phyloP scores from a whole-genome alignment of 768 basidiomycete genomes.

The Rhodocollybia butyracea region DNA sequence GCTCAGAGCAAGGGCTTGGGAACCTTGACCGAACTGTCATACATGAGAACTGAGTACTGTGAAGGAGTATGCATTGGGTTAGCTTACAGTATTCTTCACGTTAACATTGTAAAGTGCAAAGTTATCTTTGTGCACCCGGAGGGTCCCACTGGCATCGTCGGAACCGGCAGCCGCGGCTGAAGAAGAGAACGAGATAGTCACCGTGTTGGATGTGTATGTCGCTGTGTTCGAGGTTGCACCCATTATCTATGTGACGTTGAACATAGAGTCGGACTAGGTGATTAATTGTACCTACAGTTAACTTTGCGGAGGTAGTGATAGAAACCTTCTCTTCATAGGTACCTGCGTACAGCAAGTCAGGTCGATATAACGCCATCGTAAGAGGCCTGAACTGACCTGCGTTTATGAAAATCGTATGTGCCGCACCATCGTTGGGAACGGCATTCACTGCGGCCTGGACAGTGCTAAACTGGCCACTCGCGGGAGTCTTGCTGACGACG shows the following conservation, averaged over 20 bases:
- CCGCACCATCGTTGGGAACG: slow-evolving; percentile 15
- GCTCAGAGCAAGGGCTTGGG: slow-evolving; percentile 25
- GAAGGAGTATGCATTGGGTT: background rate
- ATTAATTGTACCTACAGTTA: slow-evolving; percentile 11
- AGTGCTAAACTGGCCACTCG: slow-evolving; percentile 18
- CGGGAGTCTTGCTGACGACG: slow-evolving; percentile 12
- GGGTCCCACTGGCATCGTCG: slow-evolving; percentile 20
- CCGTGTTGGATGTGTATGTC: background rate
- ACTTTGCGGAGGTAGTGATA: slow-evolving; percentile 13
- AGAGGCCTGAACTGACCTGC: slow-evolving; percentile 13
- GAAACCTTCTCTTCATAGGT: slow-evolving; percentile 20
- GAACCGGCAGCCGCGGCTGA: slow-evolving; percentile 1
- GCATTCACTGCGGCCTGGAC: slow-evolving; percentile 19
- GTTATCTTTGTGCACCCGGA: slow-evolving; percentile 27
- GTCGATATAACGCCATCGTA: background rate
- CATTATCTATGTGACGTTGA: background rate
- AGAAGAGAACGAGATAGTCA: slow-evolving; percentile 1
- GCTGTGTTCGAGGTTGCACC: slow-evolving; percentile 1
- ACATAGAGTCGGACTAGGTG: background rate
- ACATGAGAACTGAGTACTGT: background rate
- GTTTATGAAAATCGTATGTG: slow-evolving; percentile 18
- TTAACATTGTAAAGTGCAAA: slow-evolving; percentile 30
- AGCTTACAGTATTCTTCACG: slow-evolving; percentile 24
- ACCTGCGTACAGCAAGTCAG: slow-evolving; percentile 4
- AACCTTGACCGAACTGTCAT: slow-evolving; percentile 18